phyloP scores from a whole-genome alignment of 441 rosid species.

The Theobroma grandiflorum region DNA sequence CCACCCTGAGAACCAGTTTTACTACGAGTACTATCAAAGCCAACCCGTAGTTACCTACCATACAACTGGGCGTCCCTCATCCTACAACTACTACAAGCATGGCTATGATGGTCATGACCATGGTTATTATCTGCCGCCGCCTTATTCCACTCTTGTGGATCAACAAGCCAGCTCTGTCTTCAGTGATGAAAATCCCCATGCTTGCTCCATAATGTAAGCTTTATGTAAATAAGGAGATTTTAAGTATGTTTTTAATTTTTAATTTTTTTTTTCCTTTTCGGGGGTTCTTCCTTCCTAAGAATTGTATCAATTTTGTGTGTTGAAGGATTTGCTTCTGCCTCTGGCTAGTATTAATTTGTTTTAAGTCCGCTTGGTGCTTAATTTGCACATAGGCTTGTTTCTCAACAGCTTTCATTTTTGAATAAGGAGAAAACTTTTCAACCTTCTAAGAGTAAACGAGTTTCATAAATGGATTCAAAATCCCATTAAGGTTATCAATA shows the following conservation, averaged over 20 bases:
- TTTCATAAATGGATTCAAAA: too few species aligned
- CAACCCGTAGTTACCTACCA: slow-evolving; percentile 22
- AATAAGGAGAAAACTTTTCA: too few species aligned
- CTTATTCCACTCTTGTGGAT: slow-evolving; percentile 43
- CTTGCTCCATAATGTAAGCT: slow-evolving; percentile 64
- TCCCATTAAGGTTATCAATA: too few species aligned
- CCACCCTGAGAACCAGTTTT: slow-evolving; percentile 48
- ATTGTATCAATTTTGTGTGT: background rate
- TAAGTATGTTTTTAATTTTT: background rate
- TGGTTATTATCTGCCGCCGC: slow-evolving; percentile 53
- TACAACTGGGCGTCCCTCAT: slow-evolving; percentile 25
- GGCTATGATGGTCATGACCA: slow-evolving; percentile 49
- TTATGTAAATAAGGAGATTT: background rate
- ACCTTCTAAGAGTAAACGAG: too few species aligned
- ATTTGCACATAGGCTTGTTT: too few species aligned
- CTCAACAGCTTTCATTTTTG: too few species aligned
- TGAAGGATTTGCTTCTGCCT: background rate
- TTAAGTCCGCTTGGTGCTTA: background rate
- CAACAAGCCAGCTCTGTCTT: slow-evolving; percentile 54
- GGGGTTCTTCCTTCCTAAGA: background rate
- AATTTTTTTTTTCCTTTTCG: background rate
- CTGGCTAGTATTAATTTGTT: background rate
- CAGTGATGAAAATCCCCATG: slow-evolving; percentile 80
- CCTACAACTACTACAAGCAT: slow-evolving; percentile 54
- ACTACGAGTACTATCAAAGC: slow-evolving; percentile 20